A percentile compares a stretch with the other conserved stretches of the same genome.
These are phyloP conservation scores for Thelephora aurantiotincta DNA, from an alignment of 768 basidiomycete genomes.

Conservation along the genomic window DNA sequence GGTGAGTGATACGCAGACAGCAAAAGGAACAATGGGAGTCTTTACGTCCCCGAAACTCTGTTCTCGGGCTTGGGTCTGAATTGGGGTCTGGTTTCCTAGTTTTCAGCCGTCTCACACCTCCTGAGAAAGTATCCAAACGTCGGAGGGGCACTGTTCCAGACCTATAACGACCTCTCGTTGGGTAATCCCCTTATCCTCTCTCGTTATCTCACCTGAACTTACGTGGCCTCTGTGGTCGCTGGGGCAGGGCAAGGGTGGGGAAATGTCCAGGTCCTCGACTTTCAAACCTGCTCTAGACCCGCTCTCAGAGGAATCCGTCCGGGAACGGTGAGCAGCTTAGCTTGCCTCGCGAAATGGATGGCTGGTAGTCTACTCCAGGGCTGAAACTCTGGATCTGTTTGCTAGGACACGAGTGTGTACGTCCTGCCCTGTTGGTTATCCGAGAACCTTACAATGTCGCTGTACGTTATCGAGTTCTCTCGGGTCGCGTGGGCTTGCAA, in stretches of 20 bases:
- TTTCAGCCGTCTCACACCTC: constrained; percentile 29
- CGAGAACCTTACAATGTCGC: constrained; percentile 49
- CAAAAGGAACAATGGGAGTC: no score
- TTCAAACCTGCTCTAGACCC: constrained; percentile 35
- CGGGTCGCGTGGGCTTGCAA: not conserved
- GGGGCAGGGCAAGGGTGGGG: constrained; percentile 58
- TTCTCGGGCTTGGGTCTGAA: no score
- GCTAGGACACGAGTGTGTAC: constrained; percentile 8
- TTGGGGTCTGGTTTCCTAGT: constrained; percentile 17
- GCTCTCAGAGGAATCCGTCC: constrained; percentile 47
- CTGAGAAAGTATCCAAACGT: constrained; percentile 47
- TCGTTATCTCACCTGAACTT: not conserved
- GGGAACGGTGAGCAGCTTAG: constrained; percentile 25
- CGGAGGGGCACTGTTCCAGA: constrained; percentile 53
- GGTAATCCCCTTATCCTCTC: constrained; percentile 21
- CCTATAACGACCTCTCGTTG: constrained; percentile 59
- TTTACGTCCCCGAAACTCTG: no score
- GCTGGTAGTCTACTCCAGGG: not conserved
- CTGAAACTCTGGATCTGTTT: not conserved
- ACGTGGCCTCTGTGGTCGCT: not conserved
- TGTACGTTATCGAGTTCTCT: constrained; percentile 23
- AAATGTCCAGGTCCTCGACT: constrained; percentile 47
- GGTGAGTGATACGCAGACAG: no score
- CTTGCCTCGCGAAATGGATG: not conserved
- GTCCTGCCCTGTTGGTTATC: constrained; percentile 58